Base-by-base conservation (phyloP, 768 basidiomycete species). In the Lentinula raphanica region DNA sequence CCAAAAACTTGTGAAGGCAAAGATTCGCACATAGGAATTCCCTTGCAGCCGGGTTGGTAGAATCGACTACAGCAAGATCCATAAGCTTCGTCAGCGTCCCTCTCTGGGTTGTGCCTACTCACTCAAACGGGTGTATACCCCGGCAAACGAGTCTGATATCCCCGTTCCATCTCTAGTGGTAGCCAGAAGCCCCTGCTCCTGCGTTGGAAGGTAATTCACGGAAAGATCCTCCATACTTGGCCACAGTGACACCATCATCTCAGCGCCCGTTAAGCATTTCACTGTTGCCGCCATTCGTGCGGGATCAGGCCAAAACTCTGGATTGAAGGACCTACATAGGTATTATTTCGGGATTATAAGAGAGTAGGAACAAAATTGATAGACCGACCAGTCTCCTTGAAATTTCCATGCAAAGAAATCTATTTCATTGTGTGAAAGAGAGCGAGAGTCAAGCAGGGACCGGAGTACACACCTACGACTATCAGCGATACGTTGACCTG, bases 181-280 rank as follows among this genome's bases (percentile, higher is more conserved):
- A 17, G 70, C 72, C 9, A 74, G 58, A 21, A 72, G 57, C 3
- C 71, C 72, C 28, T 69, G 56, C 50, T 67, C 57, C 55, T 72
- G 71, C 36, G 72, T 59, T 6, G 65, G 58, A 6, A 69, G 56
- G 55, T 74, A 74, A 49, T 74, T 74, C 36, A 61, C 65, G 3
- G 72, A 74, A n/a, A 69, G 56, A 55, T 72, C 72, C 59, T 74
- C 72, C 21, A 74, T 71, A 49, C 71, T 72, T 2, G 72, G 72
- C 72, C 72, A 74, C 32, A 74, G 62, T 8, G 72, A 74, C 7
- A 72, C 72, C 72, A 74, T 74, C 67, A 74, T 67, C 58, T 74
- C 71, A 9, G 72, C 72, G 1, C 72, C 72, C 9, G 72, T 74
- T 31, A 72, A 65, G 5, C 59, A 62, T 54, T 72, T 74, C 31